Evolutionary conservation across 257 asterid species (phyloP).

Genomic region (Nicotiana tomentosiformis): DNA sequence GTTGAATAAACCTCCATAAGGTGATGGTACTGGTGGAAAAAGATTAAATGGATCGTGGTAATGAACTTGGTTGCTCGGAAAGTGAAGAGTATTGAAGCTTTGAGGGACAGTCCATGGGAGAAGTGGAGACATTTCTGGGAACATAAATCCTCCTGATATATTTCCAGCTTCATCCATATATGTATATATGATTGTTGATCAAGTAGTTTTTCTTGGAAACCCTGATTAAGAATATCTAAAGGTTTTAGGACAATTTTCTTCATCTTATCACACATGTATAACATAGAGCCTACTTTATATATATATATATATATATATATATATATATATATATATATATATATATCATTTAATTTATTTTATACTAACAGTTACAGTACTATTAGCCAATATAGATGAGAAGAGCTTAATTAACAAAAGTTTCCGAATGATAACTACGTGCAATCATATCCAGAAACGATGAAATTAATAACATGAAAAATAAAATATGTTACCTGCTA

Average conservation of each 20-base stretch:
- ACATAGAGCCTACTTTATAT: background rate
- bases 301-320: too few relatives aligned
- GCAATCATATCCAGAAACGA: too few relatives aligned
- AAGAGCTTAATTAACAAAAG: too few relatives aligned
- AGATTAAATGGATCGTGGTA: slow-evolving; percentile 51
- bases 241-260: background rate
- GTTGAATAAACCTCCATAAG: slow-evolving; percentile 29
- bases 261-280: slow-evolving; percentile 17
- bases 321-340: too few relatives aligned
- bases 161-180: background rate
- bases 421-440: too few relatives aligned
- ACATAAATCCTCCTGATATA: background rate
- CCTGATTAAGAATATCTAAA: slow-evolving; percentile 26
- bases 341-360: too few relatives aligned
- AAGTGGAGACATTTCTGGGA: slow-evolving; percentile 21
- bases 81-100: slow-evolving; percentile 5
- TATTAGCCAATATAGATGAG: too few relatives aligned
- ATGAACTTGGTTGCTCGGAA: slow-evolving; percentile 29
- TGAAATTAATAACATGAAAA: background rate
- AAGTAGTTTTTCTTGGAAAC: slow-evolving; percentile 29
- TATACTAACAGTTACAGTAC: too few relatives aligned
- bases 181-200: too few relatives aligned
- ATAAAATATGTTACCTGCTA: background rate
- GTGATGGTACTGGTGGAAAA: slow-evolving; percentile 41
- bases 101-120: background rate